These are phyloP conservation scores for Peronospora destructor DNA, from an alignment of 352 stramenopile genomes.

Conservation along the genomic window DNA sequence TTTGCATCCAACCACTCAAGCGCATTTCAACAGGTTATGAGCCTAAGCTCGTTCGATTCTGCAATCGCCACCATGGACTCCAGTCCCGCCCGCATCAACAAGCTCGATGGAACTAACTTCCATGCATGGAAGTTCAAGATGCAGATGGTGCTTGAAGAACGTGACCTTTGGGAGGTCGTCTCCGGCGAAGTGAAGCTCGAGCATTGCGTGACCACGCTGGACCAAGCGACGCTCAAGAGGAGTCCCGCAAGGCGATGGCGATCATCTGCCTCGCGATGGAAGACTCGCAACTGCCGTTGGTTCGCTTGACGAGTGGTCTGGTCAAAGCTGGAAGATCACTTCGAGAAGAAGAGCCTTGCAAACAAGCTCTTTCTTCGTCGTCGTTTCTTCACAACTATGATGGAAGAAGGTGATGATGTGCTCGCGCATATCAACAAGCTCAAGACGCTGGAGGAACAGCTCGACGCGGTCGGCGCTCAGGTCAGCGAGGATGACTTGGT, in stretches of 20 bases:
- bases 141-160: too few relatives aligned
- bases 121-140: too few relatives aligned
- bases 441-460: slow-evolving; percentile 4
- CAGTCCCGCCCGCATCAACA: too few relatives aligned
- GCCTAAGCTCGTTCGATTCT: too few relatives aligned
- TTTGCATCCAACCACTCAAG: too few relatives aligned
- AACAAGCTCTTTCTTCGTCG: slow-evolving; percentile 1
- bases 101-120: too few relatives aligned
- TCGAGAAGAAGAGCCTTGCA: slow-evolving; percentile 1
- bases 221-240: background rate
- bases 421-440: too few relatives aligned
- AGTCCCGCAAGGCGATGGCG: background rate
- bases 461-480: too few relatives aligned
- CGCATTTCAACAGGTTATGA: too few relatives aligned
- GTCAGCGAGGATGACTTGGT: too few relatives aligned
- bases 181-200: background rate
- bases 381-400: slow-evolving; percentile 22
- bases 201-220: background rate
- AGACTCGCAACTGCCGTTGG: too few relatives aligned
- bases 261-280: background rate
- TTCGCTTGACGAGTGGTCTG: background rate
- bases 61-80: too few relatives aligned
- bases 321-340: background rate
- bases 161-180: background rate
- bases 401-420: slow-evolving; percentile 17